Evolutionary conservation across 352 stramenopile species (phyloP).

Genomic region (Phytophthora macrochlamydospora): DNA sequence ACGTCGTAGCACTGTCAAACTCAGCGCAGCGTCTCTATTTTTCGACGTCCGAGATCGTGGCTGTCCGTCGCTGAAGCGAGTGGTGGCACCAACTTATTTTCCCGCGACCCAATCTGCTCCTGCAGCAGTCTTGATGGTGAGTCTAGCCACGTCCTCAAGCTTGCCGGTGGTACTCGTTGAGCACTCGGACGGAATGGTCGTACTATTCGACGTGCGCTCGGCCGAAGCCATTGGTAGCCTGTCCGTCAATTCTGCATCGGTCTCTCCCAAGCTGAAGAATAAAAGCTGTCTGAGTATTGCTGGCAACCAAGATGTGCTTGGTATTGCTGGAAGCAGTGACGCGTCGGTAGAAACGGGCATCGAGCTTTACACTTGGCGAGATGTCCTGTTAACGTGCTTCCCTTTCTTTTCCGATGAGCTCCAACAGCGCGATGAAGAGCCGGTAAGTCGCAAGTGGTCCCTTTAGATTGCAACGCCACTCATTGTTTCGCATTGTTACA

Average conservation of each 20-base stretch:
- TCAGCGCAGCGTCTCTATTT: constrained; percentile 45
- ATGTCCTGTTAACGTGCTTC: constrained; percentile 44
- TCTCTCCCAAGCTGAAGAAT: too few species aligned
- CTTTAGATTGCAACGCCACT: not conserved
- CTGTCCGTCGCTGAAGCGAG: constrained; percentile 33
- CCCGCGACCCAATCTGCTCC: constrained; percentile 8
- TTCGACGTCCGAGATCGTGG: constrained; percentile 41
- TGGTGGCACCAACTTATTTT: constrained; percentile 25
- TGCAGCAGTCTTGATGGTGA: constrained; percentile 14
- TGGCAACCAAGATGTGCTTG: constrained; percentile 12
- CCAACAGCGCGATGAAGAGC: constrained; percentile 23
- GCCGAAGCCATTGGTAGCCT: constrained; percentile 52
- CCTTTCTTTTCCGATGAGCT: constrained; percentile 30
- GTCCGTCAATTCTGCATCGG: too few species aligned
- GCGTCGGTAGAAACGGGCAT: constrained; percentile 1
- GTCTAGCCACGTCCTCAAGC: constrained; percentile 32
- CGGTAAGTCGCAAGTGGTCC: constrained; percentile 10
- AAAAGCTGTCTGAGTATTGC: not conserved
- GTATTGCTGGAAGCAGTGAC: not conserved
- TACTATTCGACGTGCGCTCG: constrained; percentile 55
- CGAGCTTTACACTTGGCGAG: constrained; percentile 44
- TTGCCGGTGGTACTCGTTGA: constrained; percentile 45
- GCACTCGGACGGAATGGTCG: constrained; percentile 51
- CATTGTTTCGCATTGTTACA: constrained; percentile 5
- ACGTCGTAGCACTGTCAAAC: constrained; percentile 44